phyloP scores from a whole-genome alignment of 495 filamentous ascomycete genomes.

The Penicillium roqueforti region DNA sequence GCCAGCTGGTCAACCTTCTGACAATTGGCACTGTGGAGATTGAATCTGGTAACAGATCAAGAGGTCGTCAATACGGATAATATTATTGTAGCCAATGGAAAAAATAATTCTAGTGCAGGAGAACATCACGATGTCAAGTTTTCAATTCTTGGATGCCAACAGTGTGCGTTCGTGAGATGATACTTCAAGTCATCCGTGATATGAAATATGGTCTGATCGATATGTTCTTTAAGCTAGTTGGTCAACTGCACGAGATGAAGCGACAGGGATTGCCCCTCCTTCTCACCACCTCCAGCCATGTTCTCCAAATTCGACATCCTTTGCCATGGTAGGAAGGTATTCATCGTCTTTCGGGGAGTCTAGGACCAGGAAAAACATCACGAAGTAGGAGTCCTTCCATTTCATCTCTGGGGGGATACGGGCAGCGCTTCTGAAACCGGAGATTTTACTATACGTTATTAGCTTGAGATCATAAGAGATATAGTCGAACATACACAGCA shows the following conservation, averaged over 20 bases:
- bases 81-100: too few relatives aligned
- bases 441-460: neutral
- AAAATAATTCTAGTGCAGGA: too few relatives aligned
- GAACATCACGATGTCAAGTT: too few relatives aligned
- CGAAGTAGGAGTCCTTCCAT: neutral
- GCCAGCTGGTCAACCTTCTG: too few relatives aligned
- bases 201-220: too few relatives aligned
- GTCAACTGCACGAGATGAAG: neutral
- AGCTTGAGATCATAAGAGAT: neutral
- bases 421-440: neutral
- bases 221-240: too few relatives aligned
- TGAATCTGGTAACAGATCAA: too few relatives aligned
- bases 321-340: neutral
- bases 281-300: neutral
- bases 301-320: neutral
- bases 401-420: neutral
- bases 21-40: too few relatives aligned
- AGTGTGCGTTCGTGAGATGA: too few relatives aligned
- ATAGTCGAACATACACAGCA: constrained; percentile 2
- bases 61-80: too few relatives aligned
- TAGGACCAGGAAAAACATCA: neutral
- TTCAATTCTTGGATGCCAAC: too few relatives aligned
- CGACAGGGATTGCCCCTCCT: neutral
- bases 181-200: too few relatives aligned
- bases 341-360: neutral